Evolutionary conservation across 2,329 filamentous ascomycete species (phyloP).

Genomic region (Cyphellophora attinorum): DNA sequence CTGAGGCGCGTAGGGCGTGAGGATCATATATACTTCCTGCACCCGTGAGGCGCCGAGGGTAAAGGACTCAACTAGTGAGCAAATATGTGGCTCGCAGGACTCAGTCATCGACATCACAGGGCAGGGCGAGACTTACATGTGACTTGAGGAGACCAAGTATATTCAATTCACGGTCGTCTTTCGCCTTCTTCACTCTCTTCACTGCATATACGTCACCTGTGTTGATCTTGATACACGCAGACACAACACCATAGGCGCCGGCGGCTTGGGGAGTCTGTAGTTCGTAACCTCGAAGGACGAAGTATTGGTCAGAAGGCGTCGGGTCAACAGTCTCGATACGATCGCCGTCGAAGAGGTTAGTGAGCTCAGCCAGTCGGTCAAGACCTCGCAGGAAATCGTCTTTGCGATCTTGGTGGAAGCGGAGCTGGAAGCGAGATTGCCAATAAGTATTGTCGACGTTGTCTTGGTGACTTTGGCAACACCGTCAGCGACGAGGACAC

Average conservation of each 20-base stretch:
- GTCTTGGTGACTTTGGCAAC: neutral
- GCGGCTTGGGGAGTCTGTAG: constrained; percentile 8
- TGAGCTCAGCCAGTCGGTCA: neutral
- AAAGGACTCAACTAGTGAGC: constrained; percentile 6
- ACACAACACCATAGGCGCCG: constrained; percentile 9
- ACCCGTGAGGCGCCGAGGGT: constrained; percentile 6
- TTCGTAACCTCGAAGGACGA: constrained; percentile 6
- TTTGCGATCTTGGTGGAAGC: neutral
- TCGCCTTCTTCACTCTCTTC: constrained; percentile 8
- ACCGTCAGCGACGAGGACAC: neutral
- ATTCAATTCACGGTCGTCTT: constrained; percentile 4
- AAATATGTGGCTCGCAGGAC: constrained; percentile 1
- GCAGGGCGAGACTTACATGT: constrained; percentile 3
- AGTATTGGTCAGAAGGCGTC: constrained; percentile 7
- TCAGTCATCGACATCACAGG: neutral
- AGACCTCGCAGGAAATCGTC: neutral
- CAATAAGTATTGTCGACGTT: neutral
- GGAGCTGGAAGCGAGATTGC: neutral
- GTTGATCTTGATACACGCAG: constrained; percentile 4
- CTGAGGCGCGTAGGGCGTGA: constrained; percentile 5
- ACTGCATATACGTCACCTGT: constrained; percentile 6
- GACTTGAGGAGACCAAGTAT: constrained; percentile 4
- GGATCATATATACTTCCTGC: constrained; percentile 8
- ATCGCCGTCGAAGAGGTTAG: neutral
- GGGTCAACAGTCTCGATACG: constrained; percentile 5